phyloP scores from a whole-genome alignment of 129 eudicot species.

The Artemisia annua region DNA sequence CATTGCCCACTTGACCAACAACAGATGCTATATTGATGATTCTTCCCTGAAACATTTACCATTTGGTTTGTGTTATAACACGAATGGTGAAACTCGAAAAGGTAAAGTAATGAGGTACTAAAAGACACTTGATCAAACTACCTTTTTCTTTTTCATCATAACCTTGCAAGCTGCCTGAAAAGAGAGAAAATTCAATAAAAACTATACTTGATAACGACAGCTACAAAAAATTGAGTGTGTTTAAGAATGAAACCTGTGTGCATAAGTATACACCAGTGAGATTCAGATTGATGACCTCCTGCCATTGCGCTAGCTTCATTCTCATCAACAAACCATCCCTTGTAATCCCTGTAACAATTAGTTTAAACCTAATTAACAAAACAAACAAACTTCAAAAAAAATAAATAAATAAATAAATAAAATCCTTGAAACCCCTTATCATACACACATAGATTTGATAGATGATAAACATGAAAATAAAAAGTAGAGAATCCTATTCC shows the following conservation, averaged over 20 bases:
- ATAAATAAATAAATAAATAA: background rate
- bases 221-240: background rate
- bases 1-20: conserved; percentile 90
- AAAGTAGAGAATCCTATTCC: background rate
- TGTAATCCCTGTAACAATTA: conserved; percentile 68
- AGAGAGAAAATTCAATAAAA: conserved; percentile 22
- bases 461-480: background rate
- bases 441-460: background rate
- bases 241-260: conserved; percentile 65
- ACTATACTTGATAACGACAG: background rate
- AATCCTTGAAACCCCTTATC: background rate
- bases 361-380: background rate
- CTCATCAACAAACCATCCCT: conserved; percentile 93
- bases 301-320: conserved; percentile 91
- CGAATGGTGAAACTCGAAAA: background rate
- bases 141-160: conserved; percentile 98
- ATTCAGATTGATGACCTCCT: conserved; percentile 91
- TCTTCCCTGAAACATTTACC: conserved; percentile 65
- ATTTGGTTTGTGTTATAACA: background rate
- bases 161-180: conserved; percentile 92
- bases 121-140: conserved; percentile 22
- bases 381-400: background rate
- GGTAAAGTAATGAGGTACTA: conserved; percentile 2
- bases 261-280: conserved; percentile 94
- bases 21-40: conserved; percentile 94